phyloP scores from a whole-genome alignment of 73 alveolate species.

The Paramecium sonneborni region DNA sequence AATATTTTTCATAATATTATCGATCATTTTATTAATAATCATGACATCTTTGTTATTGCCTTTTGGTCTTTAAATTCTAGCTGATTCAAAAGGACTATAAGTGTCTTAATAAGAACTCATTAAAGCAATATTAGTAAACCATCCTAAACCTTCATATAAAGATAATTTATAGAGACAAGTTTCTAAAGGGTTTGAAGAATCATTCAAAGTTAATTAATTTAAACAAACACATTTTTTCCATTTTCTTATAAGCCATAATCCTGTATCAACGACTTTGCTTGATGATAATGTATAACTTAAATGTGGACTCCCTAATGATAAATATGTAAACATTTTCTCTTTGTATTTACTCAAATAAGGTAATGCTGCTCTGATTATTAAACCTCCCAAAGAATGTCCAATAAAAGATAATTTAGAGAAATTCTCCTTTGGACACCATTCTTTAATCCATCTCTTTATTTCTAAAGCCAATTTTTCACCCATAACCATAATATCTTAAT shows the following conservation, averaged over 20 bases:
- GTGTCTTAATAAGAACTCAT: constrained; percentile 92
- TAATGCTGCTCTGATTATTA: constrained; percentile 92
- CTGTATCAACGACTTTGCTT: constrained; percentile 88
- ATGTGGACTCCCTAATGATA: constrained; percentile 91
- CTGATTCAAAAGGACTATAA: constrained; percentile 98
- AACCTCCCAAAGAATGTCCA: constrained; percentile 94
- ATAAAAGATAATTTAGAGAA: constrained; percentile 77
- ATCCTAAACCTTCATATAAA: constrained; percentile 78
- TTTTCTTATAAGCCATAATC: constrained; percentile 65
- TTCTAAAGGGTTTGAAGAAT: not conserved
- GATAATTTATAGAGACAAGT: constrained; percentile 81
- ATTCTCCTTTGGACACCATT: constrained; percentile 86
- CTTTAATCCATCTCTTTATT: constrained; percentile 82
- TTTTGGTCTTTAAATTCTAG: constrained; percentile 88
- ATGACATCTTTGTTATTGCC: not conserved
- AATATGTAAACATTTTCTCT: constrained; percentile 80
- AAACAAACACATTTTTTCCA: constrained; percentile 50
- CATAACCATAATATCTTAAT: constrained; percentile 88
- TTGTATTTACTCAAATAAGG: constrained; percentile 81
- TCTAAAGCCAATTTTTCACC: constrained; percentile 96
- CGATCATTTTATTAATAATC: not conserved
- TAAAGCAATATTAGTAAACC: constrained; percentile 93
- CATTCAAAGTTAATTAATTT: constrained; percentile 31
- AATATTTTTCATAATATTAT: not conserved
- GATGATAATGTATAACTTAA: constrained; percentile 83